Evolutionary conservation across 2,329 filamentous ascomycete genomes (phyloP).

Genomic region (Neoscytalidium dimidiatum): DNA sequence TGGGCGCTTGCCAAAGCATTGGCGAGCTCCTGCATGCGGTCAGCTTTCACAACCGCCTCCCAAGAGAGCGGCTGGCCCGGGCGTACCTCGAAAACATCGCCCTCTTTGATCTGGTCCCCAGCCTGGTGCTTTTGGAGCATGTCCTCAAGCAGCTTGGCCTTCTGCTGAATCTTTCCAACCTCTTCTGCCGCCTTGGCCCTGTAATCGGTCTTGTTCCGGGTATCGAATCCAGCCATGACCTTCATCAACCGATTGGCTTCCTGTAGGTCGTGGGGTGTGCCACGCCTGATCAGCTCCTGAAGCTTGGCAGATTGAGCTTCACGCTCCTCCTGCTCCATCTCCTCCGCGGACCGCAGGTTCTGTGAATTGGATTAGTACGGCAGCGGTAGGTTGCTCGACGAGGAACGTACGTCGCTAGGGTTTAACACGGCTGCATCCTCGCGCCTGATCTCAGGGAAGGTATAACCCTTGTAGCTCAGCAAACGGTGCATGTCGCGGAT

Average conservation of each 20-base stretch:
- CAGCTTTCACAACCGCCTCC: slow-evolving; percentile 24
- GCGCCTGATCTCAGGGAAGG: slow-evolving; percentile 86
- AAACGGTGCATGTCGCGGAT: slow-evolving; percentile 97
- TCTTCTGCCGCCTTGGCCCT: slow-evolving; percentile 96
- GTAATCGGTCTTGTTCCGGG: slow-evolving; percentile 93
- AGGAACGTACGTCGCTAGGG: slow-evolving; percentile 80
- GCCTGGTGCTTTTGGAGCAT: slow-evolving; percentile 81
- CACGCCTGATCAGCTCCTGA: slow-evolving; percentile 91
- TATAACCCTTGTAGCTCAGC: slow-evolving; percentile 94
- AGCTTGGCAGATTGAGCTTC: slow-evolving; percentile 97
- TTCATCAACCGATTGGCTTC: slow-evolving; percentile 99
- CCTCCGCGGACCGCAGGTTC: slow-evolving; percentile 94
- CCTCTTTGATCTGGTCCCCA: slow-evolving; percentile 75
- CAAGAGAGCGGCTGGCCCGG: slow-evolving; percentile 25
- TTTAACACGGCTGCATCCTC: slow-evolving; percentile 97
- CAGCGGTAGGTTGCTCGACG: background rate
- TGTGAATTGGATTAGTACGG: slow-evolving; percentile 42
- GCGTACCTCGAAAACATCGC: slow-evolving; percentile 66
- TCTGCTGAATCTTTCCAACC: slow-evolving; percentile 91
- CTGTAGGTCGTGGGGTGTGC: slow-evolving; percentile 88
- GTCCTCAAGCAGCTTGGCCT: slow-evolving; percentile 88
- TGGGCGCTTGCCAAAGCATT: slow-evolving; percentile 88
- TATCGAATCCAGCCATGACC: slow-evolving; percentile 97
- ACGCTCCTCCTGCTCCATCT: slow-evolving; percentile 97
- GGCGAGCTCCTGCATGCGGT: slow-evolving; percentile 71